These are phyloP conservation scores for Pouteria campechiana DNA, from an alignment of 179 eudicot species.

Conservation along the genomic window DNA sequence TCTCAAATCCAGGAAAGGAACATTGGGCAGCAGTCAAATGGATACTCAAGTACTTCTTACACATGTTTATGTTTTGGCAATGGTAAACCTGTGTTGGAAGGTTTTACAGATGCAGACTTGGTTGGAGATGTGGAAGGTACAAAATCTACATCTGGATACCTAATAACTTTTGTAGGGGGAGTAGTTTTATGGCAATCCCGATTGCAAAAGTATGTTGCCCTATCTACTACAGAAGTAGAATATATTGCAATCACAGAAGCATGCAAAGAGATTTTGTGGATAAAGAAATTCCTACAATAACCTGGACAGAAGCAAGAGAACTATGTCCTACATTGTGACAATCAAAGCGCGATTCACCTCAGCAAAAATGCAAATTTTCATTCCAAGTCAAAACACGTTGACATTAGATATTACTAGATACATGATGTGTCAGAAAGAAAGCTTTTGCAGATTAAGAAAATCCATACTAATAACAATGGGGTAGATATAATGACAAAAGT, in stretches of 20 bases:
- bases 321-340: neutral
- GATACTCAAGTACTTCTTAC: neutral
- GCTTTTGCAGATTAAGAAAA: too few species aligned
- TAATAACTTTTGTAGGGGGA: slow-evolving; percentile 6
- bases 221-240: neutral
- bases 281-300: neutral
- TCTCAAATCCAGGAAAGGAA: slow-evolving; percentile 4
- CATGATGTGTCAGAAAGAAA: too few species aligned
- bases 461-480: too few species aligned
- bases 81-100: neutral
- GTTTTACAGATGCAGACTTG: slow-evolving; percentile 4
- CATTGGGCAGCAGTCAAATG: neutral
- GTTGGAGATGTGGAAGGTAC: neutral
- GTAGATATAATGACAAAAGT: too few species aligned
- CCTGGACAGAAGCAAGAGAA: neutral
- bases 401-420: too few species aligned
- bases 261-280: neutral
- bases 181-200: slow-evolving; percentile 3
- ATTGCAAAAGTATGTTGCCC: neutral
- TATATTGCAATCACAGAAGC: neutral
- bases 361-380: too few species aligned
- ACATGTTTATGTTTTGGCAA: neutral
- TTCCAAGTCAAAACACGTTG: too few species aligned
- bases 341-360: too few species aligned
- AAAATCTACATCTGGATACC: slow-evolving; percentile 2